Conservation (phyloP, 2,329 filamentous ascomycete genomes). For the Penicillium sp. region DNA sequence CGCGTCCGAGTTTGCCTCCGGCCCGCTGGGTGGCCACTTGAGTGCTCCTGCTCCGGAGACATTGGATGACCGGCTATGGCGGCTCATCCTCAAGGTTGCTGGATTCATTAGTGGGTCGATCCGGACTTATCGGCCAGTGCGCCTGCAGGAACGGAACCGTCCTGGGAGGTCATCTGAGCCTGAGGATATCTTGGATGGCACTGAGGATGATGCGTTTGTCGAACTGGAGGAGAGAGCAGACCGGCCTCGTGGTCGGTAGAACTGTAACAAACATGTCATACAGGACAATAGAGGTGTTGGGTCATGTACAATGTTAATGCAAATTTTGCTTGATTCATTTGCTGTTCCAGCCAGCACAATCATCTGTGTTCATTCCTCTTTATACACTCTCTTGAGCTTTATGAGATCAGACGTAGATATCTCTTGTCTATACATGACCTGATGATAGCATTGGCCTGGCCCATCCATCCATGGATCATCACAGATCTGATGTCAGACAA, state of each 20-base stretch:
- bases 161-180: conserved; percentile 29
- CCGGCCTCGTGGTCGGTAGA: conserved; percentile 16
- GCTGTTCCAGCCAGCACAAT: background rate
- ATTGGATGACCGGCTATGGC: conserved; percentile 47
- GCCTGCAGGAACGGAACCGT: conserved; percentile 27
- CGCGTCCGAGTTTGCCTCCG: conserved; percentile 28
- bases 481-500: background rate
- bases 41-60: conserved; percentile 31
- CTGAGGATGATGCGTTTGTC: conserved; percentile 56
- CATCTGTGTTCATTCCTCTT: background rate
- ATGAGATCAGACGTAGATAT: background rate
- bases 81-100: conserved; percentile 42
- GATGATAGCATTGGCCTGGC: background rate
- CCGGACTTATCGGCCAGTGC: conserved; percentile 21
- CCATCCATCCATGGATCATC: background rate
- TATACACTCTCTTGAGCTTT: background rate
- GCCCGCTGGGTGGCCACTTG: conserved; percentile 32
- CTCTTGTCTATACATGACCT: background rate
- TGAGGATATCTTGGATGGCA: conserved; percentile 57
- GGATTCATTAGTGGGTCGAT: conserved; percentile 27
- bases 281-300: conserved; percentile 21
- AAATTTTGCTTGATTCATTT: background rate
- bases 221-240: conserved; percentile 51
- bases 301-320: conserved; percentile 1
- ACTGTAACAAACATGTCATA: conserved; percentile 21